Base-by-base conservation (phyloP, 345 rosid species). In the Arabidopsis arenosa region DNA sequence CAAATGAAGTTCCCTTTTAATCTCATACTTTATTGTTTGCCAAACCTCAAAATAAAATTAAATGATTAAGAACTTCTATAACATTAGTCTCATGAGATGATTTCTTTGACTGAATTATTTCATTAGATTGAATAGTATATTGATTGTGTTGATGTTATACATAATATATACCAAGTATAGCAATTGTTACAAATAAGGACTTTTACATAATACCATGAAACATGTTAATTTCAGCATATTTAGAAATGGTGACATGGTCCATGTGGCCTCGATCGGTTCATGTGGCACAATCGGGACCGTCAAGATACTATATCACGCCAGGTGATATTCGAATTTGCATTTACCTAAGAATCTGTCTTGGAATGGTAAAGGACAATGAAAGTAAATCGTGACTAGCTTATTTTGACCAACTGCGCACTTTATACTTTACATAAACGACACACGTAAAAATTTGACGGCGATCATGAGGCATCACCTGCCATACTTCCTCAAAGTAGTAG, bases 201-300 rank as follows among this genome's bases (percentile, higher is more conserved):
- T 26, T 71, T 47, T 7, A 35, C 52, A 37, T 23, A 23, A 23
- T 23, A 23, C 26, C 26, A 23, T 49, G 32, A 72, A 60, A 61
- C 75, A 51, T 61, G 68, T 61, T 61, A 51, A 61, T 49, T 39
- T 61, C 41, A 51, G 52, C 61, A 37, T 72, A 51, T 36, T 48
- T 49, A 72, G 75, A 52, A 61, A 60, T 48, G 2, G 30, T 56
- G 74, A 60, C 49, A 61, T 61, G 51, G 52, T 61, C 75, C 67
- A 60, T 48, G 75, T 71, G 66, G 54, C 10, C 28, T 58, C 15
- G 28, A 70, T 70, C 57, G 17, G 48, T 70, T 59, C 51, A 71
- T 48, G 12, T 60, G 51, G 40, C 49, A 28, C 18, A 55, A 55
- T 55, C 9, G 18, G 36, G 18, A 55, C 32, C 39, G 39, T 55